Evolutionary conservation across 805 yeast genomes (phyloP).

Genomic region (Pichia nanzhaoensis): DNA sequence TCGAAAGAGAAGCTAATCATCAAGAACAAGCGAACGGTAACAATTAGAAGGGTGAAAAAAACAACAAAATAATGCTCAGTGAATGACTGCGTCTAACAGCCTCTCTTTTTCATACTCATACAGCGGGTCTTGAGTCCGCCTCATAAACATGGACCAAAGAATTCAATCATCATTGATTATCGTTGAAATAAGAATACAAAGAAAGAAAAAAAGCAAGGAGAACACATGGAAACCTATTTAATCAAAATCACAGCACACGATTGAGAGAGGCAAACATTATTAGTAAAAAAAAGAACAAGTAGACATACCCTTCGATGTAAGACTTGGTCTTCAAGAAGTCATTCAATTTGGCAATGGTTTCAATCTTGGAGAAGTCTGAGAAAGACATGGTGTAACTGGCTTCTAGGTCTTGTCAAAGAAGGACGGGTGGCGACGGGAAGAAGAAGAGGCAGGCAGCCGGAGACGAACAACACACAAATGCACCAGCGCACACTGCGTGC

Average conservation of each 20-base stretch:
- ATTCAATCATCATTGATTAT: constrained; percentile 53
- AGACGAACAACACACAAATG: no score
- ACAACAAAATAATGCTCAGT: constrained; percentile 10
- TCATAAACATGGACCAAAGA: constrained; percentile 95
- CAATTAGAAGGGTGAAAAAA: not conserved
- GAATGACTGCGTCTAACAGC: constrained; percentile 23
- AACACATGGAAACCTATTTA: no score
- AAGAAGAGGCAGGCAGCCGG: not conserved
- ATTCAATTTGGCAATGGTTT: constrained; percentile 70
- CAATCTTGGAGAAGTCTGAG: constrained; percentile 75
- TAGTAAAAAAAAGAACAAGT: not conserved
- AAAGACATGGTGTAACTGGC: constrained; percentile 48
- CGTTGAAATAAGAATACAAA: not conserved
- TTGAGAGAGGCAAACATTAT: not conserved
- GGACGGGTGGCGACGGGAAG: no score
- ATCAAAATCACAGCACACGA: no score
- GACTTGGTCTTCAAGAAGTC: constrained; percentile 85
- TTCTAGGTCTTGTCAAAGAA: no score
- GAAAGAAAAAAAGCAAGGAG: not conserved
- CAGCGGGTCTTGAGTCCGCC: constrained; percentile 94
- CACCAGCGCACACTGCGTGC: no score
- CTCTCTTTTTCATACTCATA: constrained; percentile 68
- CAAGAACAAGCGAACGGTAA: no score
- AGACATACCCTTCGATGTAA: constrained; percentile 93
- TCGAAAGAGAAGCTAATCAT: no score